Conservation (phyloP, 345 rosid species). For the Eutrema yunnanense region DNA sequence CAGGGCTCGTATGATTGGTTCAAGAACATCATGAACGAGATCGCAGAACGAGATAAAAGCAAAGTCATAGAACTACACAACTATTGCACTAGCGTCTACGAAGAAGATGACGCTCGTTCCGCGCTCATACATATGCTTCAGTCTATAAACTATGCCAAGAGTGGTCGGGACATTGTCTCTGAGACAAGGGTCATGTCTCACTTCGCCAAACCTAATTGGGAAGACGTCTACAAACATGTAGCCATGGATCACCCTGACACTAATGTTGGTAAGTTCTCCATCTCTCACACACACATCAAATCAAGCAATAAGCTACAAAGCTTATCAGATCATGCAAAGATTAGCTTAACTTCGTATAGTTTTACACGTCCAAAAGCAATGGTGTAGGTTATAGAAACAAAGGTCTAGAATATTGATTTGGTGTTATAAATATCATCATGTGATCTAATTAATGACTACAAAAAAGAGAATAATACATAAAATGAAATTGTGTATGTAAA, state of each 20-base stretch:
- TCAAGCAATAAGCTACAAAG: not conserved
- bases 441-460: not conserved
- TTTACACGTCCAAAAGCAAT: not conserved
- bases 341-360: not conserved
- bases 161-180: constrained; percentile 62
- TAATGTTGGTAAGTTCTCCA: constrained; percentile 49
- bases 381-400: not conserved
- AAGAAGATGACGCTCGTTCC: constrained; percentile 70
- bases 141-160: constrained; percentile 51
- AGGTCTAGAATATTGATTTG: not conserved
- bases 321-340: not conserved
- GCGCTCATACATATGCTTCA: constrained; percentile 74
- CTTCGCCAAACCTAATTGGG: constrained; percentile 71
- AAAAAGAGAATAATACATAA: not conserved
- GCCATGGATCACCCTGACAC: constrained; percentile 48
- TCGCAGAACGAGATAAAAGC: constrained; percentile 35
- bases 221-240: constrained; percentile 46
- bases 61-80: constrained; percentile 68
- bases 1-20: constrained; percentile 82
- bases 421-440: not conserved
- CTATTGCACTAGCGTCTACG: constrained; percentile 72
- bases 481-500: not conserved
- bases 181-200: constrained; percentile 68
- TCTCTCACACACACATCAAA: not conserved
- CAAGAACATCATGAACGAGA: constrained; percentile 44